Evolutionary conservation across 192 early-diverging fungal species (phyloP).

Genomic region (Geranomyces variabilis): DNA sequence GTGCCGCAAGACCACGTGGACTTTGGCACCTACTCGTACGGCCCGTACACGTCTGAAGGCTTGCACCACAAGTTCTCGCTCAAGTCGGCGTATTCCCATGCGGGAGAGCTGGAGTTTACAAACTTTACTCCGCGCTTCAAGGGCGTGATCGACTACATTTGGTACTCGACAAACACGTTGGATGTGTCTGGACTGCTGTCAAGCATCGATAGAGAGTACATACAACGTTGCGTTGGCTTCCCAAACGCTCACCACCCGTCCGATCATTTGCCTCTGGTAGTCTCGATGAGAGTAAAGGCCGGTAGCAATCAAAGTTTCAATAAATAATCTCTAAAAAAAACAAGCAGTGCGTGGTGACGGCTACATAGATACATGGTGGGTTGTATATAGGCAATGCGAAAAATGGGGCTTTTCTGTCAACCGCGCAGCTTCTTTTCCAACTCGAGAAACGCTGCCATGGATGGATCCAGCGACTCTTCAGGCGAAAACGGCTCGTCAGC

Average conservation of each 20-base stretch:
- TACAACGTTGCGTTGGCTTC: constrained; percentile 81
- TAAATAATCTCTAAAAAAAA: constrained; percentile 11
- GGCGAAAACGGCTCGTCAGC: neutral
- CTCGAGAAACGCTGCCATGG: constrained; percentile 22
- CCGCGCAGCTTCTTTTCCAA: constrained; percentile 22
- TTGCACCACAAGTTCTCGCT: constrained; percentile 81
- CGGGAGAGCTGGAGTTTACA: constrained; percentile 83
- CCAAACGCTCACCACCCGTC: constrained; percentile 81
- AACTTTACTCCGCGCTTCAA: constrained; percentile 86
- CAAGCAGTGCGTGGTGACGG: neutral
- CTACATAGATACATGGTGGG: no score
- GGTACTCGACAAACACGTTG: constrained; percentile 78
- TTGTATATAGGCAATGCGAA: no score
- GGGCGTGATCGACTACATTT: constrained; percentile 94
- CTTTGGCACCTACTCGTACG: constrained; percentile 79
- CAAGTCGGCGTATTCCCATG: constrained; percentile 77
- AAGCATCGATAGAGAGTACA: constrained; percentile 80
- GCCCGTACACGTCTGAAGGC: constrained; percentile 79
- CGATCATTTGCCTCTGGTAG: constrained; percentile 59
- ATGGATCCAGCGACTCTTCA: constrained; percentile 7
- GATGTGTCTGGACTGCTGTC: constrained; percentile 79
- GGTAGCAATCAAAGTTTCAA: constrained; percentile 15
- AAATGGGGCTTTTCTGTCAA: neutral
- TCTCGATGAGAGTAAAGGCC: constrained; percentile 22
- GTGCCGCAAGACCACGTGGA: constrained; percentile 85